Base-by-base conservation (phyloP, 768 basidiomycete genomes). In the Pisolithus tinctorius region DNA sequence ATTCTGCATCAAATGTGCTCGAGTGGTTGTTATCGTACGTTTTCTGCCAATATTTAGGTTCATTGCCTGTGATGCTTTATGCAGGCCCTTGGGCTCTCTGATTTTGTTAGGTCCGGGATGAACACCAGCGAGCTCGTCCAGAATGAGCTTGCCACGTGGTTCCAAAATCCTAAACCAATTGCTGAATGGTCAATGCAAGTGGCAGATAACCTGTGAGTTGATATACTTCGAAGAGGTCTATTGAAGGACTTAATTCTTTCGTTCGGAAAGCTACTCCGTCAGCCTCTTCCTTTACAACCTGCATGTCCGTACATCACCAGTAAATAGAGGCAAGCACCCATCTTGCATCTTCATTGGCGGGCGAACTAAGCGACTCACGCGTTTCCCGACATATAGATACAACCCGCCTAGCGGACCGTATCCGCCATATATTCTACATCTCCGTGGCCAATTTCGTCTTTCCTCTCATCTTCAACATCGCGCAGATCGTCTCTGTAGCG, bases 121-220 rank as follows among this genome's bases (percentile, higher is more conserved):
- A 44, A 4, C 30, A 17, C 36, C 2, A 20, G 20, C 9, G 14
- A 30, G 4, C 44, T 44, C 11, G 49, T 20, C 34, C 29, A 31
- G 16, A 20, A 49, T 30, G 20, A 38, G 7, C 11, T 23, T 11
- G 38, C 38, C 7, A 40, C 38, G 10, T 49, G 48, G 48, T 42
- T 42, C 11, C 48, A 39, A 8, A 49, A 49, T 8, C 48, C 48
- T 13, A 61, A 53, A 30, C 48, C 61, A 25, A 60, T 62, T 49
- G 52, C 64, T 4, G 69, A 67, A 54, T 71, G 66, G 69, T 54
- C 62, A 14, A 49, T 68, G 25, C 66, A 71, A 50, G 59, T 71
- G 44, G 53, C 65, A 10, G 70, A 70, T 50, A 69, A 68, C 26
- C 53, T 60, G 69, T 69, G 52, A 47, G 70, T 63, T 10, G 27